A percentile compares a stretch with the other conserved stretches of the same genome.
phyloP scores from a whole-genome alignment of 2,329 filamentous ascomycete genomes.

The Trichoderma breve region DNA sequence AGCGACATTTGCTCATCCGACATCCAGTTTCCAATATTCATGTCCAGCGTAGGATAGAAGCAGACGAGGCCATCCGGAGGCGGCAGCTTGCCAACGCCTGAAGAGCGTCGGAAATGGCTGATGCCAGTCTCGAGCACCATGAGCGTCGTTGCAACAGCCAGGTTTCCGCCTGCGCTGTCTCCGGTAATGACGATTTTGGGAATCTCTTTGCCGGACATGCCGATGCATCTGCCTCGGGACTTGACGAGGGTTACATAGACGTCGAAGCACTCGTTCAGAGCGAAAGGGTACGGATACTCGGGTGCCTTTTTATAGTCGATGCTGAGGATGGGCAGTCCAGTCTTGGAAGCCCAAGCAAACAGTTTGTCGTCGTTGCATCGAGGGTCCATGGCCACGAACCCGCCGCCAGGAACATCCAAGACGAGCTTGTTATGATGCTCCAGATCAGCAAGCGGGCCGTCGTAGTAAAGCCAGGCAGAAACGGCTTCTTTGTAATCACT shows the following conservation, averaged over 20 bases:
- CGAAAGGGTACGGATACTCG: conserved; percentile 49
- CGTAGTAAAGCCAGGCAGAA: conserved; percentile 88
- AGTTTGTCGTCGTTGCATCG: conserved; percentile 91
- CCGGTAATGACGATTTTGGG: conserved; percentile 46
- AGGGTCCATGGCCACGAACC: conserved; percentile 97
- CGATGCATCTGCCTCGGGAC: conserved; percentile 43
- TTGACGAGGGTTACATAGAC: conserved; percentile 41
- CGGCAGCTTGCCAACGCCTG: conserved; percentile 57
- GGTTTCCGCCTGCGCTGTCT: conserved; percentile 50
- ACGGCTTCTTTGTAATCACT: conserved; percentile 84
- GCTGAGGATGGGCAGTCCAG: conserved; percentile 83
- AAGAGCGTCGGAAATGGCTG: conserved; percentile 34
- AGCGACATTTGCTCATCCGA: conserved; percentile 95
- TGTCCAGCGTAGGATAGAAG: conserved; percentile 86
- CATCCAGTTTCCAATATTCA: conserved; percentile 99
- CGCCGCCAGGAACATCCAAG: conserved; percentile 87
- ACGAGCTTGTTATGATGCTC: conserved; percentile 75
- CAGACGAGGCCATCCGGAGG: conserved; percentile 77
- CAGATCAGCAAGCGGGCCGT: conserved; percentile 77
- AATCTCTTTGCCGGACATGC: conserved; percentile 40
- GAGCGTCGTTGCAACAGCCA: conserved; percentile 67
- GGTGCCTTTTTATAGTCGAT: conserved; percentile 71
- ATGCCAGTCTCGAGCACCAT: conserved; percentile 82
- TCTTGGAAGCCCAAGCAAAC: conserved; percentile 85
- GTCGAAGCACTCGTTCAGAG: conserved; percentile 51